Evolutionary conservation across 129 eudicot genomes (phyloP).

Genomic region (Flaveria robusta): DNA sequence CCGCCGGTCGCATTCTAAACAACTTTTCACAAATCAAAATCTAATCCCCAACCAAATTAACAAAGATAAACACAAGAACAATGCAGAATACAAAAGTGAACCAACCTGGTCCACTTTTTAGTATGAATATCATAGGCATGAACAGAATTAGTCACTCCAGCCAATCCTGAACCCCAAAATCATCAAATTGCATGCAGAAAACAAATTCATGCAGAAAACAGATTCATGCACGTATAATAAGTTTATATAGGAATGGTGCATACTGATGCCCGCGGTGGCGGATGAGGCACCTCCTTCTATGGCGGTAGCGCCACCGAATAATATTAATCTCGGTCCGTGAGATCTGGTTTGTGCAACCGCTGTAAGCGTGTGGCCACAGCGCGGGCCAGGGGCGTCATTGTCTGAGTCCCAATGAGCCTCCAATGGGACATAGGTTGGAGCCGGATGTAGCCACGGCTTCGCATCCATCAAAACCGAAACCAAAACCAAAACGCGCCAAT

Average conservation of each 20-base stretch:
- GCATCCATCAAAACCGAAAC: slow-evolving; percentile 37
- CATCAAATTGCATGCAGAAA: background rate
- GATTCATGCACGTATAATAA: background rate
- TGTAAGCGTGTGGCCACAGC: slow-evolving; percentile 89
- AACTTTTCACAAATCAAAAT: slow-evolving; percentile 27
- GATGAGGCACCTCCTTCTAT: slow-evolving; percentile 65
- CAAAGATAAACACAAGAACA: background rate
- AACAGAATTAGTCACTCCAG: slow-evolving; percentile 84
- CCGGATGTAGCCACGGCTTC: slow-evolving; percentile 79
- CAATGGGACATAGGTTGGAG: slow-evolving; percentile 61
- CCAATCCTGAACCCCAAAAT: slow-evolving; percentile 59
- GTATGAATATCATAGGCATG: slow-evolving; percentile 84
- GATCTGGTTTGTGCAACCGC: slow-evolving; percentile 82
- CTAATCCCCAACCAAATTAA: slow-evolving; percentile 1
- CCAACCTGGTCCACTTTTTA: slow-evolving; percentile 80
- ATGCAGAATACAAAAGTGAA: background rate
- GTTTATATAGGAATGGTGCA: background rate
- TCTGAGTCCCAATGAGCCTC: slow-evolving; percentile 72
- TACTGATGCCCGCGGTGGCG: slow-evolving; percentile 71
- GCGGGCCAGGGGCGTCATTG: slow-evolving; percentile 86
- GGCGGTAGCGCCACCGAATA: slow-evolving; percentile 94
- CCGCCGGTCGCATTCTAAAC: slow-evolving; percentile 69
- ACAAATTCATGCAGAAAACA: too few relatives aligned
- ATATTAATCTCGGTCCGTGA: slow-evolving; percentile 81
- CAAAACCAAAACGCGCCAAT: slow-evolving; percentile 8